Percentiles rank a stretch among this genome's conserved stretches.
These are phyloP conservation scores for Podospora pseudocomata DNA, from an alignment of 495 filamentous ascomycete genomes.

Conservation along the genomic window DNA sequence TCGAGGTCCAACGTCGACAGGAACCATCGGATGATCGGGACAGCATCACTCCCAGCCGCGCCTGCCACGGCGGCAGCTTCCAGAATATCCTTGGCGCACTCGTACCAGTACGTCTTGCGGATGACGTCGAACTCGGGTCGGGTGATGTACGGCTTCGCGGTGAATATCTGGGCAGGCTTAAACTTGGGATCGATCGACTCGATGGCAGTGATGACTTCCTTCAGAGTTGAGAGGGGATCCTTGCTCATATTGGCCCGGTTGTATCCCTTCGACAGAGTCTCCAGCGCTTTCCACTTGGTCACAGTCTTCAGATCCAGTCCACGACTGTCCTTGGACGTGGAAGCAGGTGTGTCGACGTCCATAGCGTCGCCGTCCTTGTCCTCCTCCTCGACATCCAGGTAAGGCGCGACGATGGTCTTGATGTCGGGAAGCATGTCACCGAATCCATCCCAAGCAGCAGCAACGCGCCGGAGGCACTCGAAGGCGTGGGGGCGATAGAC, in stretches of 20 bases:
- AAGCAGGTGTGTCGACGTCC: slow-evolving; percentile 48
- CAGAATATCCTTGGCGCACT: slow-evolving; percentile 29
- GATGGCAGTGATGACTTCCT: slow-evolving; percentile 28
- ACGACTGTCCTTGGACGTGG: slow-evolving; percentile 16
- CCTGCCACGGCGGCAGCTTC: slow-evolving; percentile 18
- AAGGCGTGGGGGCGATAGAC: slow-evolving; percentile 75
- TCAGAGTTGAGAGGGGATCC: slow-evolving; percentile 32
- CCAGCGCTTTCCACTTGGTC: slow-evolving; percentile 40
- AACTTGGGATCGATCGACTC: slow-evolving; percentile 17
- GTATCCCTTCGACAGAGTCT: slow-evolving; percentile 41
- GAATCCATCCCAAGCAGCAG: slow-evolving; percentile 53
- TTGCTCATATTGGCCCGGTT: slow-evolving; percentile 37
- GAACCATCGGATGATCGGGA: slow-evolving; percentile 31
- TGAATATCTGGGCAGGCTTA: slow-evolving; percentile 2
- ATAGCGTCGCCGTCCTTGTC: slow-evolving; percentile 58
- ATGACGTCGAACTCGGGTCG: slow-evolving; percentile 25
- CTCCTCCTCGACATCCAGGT: slow-evolving; percentile 54
- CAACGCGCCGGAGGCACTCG: slow-evolving; percentile 66
- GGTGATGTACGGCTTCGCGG: slow-evolving; percentile 27
- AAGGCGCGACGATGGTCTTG: slow-evolving; percentile 55
- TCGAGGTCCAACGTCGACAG: slow-evolving; percentile 38
- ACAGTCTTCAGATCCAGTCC: slow-evolving; percentile 33
- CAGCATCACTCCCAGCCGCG: slow-evolving; percentile 22
- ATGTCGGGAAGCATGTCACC: slow-evolving; percentile 66
- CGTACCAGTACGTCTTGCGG: slow-evolving; percentile 36